Base-by-base conservation (phyloP, 169 alveolate genomes). In the Plasmodium billcollinsi region DNA sequence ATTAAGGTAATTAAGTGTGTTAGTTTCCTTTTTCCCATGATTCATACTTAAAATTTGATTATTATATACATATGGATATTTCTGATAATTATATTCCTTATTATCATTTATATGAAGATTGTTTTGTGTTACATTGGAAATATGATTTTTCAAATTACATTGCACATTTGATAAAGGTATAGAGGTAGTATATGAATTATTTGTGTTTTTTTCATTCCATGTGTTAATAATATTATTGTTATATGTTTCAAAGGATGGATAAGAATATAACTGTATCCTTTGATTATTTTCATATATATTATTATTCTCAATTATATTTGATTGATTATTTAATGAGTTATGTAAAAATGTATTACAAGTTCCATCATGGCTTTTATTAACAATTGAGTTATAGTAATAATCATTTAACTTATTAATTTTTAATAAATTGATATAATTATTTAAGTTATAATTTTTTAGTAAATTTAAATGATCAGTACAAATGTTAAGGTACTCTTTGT, bases 371-470 rank as follows among this genome's bases (percentile, higher is more conserved):
- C 14, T 15, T 65, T 50, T 15, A 20, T 45, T 66, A 71, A 12
- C 29, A 9, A 24, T 2, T 11, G 58, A 24, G 29, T 78, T 65
- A 24, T 54, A 24, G 74, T 63, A 39, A 29, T 66, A 26, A 12
- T 78, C 71, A 5, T 62, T 62, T 45, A 20, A 54, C 26, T 52
- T 78, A 78, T 66, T 65, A 26, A 78, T 24, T 52, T 78, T 20
- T 12, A 78, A 50, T 69, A 78, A 8, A 54, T 49, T 26, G 59
- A 66, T 65, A 56, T 43, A 66, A 39, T 47, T 49, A 66, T 65
- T 78, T n/a, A 50, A 63, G 26, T 78, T 78, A 78, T 50, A 24
- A 78, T 52, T 78, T 9, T 33, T 78, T 59, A 78, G 14, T 45
- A 7, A 45, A 45, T 61, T 74, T 39, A 61, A 14, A 29, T 29